phyloP scores from a whole-genome alignment of 108 stramenopile genomes.

The Nitzschia inconspicua region DNA sequence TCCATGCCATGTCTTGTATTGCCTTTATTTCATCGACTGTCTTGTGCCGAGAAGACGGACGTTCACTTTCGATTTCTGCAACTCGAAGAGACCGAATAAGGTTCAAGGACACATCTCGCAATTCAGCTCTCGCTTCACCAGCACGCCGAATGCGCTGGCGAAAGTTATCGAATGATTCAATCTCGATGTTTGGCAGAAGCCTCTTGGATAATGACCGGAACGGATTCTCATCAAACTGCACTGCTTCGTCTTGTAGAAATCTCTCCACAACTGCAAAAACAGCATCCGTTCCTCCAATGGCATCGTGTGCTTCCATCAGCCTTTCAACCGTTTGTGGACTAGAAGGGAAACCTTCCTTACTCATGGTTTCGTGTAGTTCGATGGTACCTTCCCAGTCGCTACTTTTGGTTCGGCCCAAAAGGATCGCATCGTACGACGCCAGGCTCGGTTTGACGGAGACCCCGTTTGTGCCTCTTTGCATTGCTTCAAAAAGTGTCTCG shows the following conservation, averaged over 20 bases:
- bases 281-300: slow-evolving; percentile 2
- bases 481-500: slow-evolving; percentile 19
- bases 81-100: slow-evolving; percentile 16
- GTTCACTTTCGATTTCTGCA: slow-evolving; percentile 24
- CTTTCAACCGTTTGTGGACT: slow-evolving; percentile 18
- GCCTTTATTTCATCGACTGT: slow-evolving; percentile 1
- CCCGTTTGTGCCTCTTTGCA: slow-evolving; percentile 1
- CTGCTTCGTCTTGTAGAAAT: not conserved
- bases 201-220: slow-evolving; percentile 11
- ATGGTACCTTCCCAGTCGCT: slow-evolving; percentile 22
- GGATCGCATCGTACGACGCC: slow-evolving; percentile 22
- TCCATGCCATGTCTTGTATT: slow-evolving; percentile 7
- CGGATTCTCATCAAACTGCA: slow-evolving; percentile 11
- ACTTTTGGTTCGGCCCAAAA: slow-evolving; percentile 7
- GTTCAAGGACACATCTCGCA: slow-evolving; percentile 15
- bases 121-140: slow-evolving; percentile 4
- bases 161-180: too few species aligned
- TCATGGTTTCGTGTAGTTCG: slow-evolving; percentile 12
- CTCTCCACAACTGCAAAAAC: slow-evolving; percentile 1
- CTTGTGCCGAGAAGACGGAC: not conserved
- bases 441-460: slow-evolving; percentile 3
- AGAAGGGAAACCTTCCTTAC: not conserved
- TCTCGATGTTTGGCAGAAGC: slow-evolving; percentile 5
- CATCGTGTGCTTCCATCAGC: slow-evolving; percentile 9
- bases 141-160: slow-evolving; percentile 9